Percentiles rank a stretch among this genome's conserved stretches.
phyloP scores from a whole-genome alignment of 2,329 filamentous ascomycete species.

The Colletotrichum lindemuthianum region DNA sequence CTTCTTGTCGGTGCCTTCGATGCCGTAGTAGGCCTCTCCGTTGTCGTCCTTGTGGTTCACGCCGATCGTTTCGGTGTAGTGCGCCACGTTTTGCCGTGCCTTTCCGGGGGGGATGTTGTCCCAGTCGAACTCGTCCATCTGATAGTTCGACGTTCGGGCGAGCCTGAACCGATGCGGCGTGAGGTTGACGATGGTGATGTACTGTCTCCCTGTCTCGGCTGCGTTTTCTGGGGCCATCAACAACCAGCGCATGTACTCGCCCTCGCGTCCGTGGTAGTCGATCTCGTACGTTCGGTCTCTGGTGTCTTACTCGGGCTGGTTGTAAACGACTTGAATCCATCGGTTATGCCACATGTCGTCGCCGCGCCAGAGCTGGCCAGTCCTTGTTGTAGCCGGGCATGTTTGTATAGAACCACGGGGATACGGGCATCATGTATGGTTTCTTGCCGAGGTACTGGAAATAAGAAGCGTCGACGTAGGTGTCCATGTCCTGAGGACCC shows the following conservation, averaged over 20 bases:
- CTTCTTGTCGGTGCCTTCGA: slow-evolving; percentile 43
- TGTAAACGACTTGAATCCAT: slow-evolving; percentile 60
- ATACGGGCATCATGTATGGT: slow-evolving; percentile 62
- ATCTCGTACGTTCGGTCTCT: too few relatives aligned
- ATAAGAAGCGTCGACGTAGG: slow-evolving; percentile 37
- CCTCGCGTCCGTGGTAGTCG: too few relatives aligned
- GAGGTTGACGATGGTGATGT: slow-evolving; percentile 48
- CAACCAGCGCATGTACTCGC: slow-evolving; percentile 30
- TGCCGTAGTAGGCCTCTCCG: slow-evolving; percentile 45
- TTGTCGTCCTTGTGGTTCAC: slow-evolving; percentile 40
- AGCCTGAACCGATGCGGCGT: slow-evolving; percentile 45
- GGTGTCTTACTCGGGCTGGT: slow-evolving; percentile 52
- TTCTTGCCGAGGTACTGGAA: slow-evolving; percentile 56
- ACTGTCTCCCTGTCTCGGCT: slow-evolving; percentile 35
- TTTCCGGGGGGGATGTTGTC: slow-evolving; percentile 46
- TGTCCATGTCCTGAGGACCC: slow-evolving; percentile 37
- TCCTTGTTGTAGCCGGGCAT: slow-evolving; percentile 62
- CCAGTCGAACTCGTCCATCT: slow-evolving; percentile 46
- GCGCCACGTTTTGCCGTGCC: slow-evolving; percentile 43
- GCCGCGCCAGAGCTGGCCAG: slow-evolving; percentile 67
- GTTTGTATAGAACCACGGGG: slow-evolving; percentile 69
- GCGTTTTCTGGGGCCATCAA: slow-evolving; percentile 14
- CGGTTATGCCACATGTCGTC: slow-evolving; percentile 68
- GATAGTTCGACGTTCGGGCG: slow-evolving; percentile 43
- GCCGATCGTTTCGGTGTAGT: slow-evolving; percentile 39